Evolutionary conservation across 257 asterid genomes (phyloP).

Genomic region (Paulownia fortunei): DNA sequence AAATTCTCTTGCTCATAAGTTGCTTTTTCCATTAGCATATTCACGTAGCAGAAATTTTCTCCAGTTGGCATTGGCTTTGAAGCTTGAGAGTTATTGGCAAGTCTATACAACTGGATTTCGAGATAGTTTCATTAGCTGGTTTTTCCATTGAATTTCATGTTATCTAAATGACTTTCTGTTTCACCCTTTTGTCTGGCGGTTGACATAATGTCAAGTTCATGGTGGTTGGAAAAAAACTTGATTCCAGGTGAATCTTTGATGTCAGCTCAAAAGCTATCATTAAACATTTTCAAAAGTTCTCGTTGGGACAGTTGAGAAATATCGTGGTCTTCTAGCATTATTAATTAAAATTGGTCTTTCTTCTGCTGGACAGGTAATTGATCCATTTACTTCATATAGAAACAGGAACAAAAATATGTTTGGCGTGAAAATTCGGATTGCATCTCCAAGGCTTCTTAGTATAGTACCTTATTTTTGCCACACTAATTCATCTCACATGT

Average conservation of each 20-base stretch:
- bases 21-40: not conserved
- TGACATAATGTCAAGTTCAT: not conserved
- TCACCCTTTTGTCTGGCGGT: not conserved
- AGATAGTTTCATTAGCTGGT: not conserved
- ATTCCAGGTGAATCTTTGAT: not conserved
- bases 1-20: constrained; percentile 22
- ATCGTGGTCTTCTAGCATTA: not conserved
- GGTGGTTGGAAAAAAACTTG: not conserved
- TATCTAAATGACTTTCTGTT: not conserved
- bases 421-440: not conserved
- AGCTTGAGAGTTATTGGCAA: constrained; percentile 22
- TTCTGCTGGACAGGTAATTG: constrained; percentile 7
- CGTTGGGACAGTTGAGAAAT: constrained; percentile 1
- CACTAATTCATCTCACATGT: not conserved
- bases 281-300: not conserved
- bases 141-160: not conserved
- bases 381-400: too few species aligned
- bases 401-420: not conserved
- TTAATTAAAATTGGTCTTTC: not conserved
- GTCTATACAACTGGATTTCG: not conserved
- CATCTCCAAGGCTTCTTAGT: constrained; percentile 4
- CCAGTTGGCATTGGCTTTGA: not conserved
- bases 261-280: constrained; percentile 10
- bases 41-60: not conserved
- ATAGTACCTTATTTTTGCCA: not conserved